Conservation (phyloP, 129 eudicot species). For the Centaurea solstitialis region DNA sequence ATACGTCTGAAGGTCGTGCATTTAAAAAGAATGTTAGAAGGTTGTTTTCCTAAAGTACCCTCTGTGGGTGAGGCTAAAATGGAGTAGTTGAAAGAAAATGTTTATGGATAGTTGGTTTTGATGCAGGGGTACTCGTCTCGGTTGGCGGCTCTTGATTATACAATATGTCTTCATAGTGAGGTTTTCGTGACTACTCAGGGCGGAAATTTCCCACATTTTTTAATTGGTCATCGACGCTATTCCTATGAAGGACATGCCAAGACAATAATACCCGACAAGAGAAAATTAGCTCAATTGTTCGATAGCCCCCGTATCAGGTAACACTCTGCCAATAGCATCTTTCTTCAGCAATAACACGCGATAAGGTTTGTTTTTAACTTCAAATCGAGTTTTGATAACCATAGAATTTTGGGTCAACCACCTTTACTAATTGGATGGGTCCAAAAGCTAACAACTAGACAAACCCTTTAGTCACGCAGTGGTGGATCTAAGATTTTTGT, state of each 20-base stretch:
- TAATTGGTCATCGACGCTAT: conserved; percentile 92
- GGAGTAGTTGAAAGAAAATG: neutral
- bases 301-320: conserved; percentile 87
- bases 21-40: neutral
- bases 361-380: too few relatives aligned
- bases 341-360: neutral
- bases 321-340: neutral
- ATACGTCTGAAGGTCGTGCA: neutral
- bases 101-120: neutral
- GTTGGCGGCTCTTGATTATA: conserved; percentile 98
- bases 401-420: too few relatives aligned
- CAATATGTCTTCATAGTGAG: conserved; percentile 95
- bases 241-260: conserved; percentile 91
- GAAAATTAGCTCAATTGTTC: conserved; percentile 78
- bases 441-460: too few relatives aligned
- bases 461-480: too few relatives aligned
- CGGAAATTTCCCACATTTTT: conserved; percentile 96
- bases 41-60: neutral
- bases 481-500: too few relatives aligned
- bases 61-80: neutral
- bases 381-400: too few relatives aligned
- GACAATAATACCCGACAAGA: conserved; percentile 90
- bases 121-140: conserved; percentile 90
- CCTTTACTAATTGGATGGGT: too few relatives aligned
- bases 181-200: conserved; percentile 95